Evolutionary conservation across 108 stramenopile genomes (phyloP).

Genomic region (Cyclotella kingstonii): DNA sequence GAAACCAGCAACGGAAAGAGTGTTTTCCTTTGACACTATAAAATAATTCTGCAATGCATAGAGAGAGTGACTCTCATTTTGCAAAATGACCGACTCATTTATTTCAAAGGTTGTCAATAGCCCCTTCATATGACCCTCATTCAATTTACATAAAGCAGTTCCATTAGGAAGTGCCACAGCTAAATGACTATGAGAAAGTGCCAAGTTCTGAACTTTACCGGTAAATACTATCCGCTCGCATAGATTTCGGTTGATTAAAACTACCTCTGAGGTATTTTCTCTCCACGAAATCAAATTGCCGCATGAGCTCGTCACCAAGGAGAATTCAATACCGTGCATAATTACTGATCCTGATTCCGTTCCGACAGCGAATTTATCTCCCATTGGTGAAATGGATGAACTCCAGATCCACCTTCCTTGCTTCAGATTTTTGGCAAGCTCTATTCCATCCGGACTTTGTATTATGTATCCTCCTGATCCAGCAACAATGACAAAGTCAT

Average conservation of each 20-base stretch:
- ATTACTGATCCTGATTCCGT: neutral
- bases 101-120: neutral
- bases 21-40: neutral
- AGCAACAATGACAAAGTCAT: slow-evolving; percentile 25
- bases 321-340: neutral
- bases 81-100: neutral
- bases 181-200: neutral
- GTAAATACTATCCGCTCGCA: neutral
- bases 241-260: slow-evolving; percentile 43
- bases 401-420: slow-evolving; percentile 46
- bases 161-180: neutral
- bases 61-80: neutral
- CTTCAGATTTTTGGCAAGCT: slow-evolving; percentile 48
- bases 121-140: no score
- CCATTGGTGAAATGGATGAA: slow-evolving; percentile 1
- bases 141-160: neutral
- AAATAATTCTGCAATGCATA: neutral
- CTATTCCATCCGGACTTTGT: slow-evolving; percentile 48
- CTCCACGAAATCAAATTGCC: slow-evolving; percentile 5
- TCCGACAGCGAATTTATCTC: neutral
- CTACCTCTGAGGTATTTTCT: neutral
- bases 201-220: neutral
- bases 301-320: neutral
- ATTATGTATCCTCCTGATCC: slow-evolving; percentile 48
- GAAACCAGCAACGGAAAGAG: neutral